Evolutionary conservation across 805 yeast species (phyloP).

Genomic region (Millerozyma miso): DNA sequence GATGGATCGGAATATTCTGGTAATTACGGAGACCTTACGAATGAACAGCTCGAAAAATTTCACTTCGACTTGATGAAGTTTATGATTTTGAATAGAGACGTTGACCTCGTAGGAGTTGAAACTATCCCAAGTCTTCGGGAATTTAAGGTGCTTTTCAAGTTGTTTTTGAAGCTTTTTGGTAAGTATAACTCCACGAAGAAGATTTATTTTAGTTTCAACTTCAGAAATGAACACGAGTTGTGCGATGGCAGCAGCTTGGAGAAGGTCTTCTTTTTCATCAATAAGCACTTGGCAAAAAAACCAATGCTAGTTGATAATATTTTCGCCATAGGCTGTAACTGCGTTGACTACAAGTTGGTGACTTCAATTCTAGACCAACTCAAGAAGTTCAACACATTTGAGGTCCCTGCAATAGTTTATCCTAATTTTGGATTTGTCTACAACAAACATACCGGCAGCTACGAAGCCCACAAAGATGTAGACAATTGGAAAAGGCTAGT

Average conservation of each 20-base stretch:
- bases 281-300: constrained; percentile 5
- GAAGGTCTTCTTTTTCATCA: constrained; percentile 16
- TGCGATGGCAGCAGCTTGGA: constrained; percentile 30
- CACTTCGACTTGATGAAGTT: constrained; percentile 43
- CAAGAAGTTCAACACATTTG: constrained; percentile 9
- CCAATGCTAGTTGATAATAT: constrained; percentile 20
- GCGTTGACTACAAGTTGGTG: constrained; percentile 49
- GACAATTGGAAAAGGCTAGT: constrained; percentile 37
- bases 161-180: constrained; percentile 21
- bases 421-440: constrained; percentile 76
- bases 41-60: constrained; percentile 40
- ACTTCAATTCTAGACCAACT: constrained; percentile 35
- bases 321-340: constrained; percentile 63
- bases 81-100: constrained; percentile 32
- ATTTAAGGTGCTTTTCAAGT: constrained; percentile 43
- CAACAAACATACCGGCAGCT: constrained; percentile 39
- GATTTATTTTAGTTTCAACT: constrained; percentile 41
- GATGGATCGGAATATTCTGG: constrained; percentile 76
- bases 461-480: constrained; percentile 11
- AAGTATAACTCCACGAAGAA: constrained; percentile 24
- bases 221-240: constrained; percentile 17
- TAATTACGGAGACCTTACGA: constrained; percentile 42
- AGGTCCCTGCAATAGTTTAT: constrained; percentile 49
- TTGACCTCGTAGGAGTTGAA: constrained; percentile 63
- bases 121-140: constrained; percentile 67